These are phyloP conservation scores for Aspergillus quadrilineatus DNA, from an alignment of 2,329 filamentous ascomycete species.

Conservation along the genomic window DNA sequence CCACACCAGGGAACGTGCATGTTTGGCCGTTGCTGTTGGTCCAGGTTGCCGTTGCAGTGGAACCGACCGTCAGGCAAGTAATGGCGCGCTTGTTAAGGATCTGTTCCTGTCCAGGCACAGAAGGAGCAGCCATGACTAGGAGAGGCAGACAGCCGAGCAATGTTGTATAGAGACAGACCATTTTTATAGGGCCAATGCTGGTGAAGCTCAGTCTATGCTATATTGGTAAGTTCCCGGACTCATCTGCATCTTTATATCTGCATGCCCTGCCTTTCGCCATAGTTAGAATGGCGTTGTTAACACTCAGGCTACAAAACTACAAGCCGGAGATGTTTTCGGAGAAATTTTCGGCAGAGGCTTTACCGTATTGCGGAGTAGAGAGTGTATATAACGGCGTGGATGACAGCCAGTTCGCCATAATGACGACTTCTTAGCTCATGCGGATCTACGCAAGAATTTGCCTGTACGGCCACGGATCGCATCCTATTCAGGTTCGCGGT, in stretches of 20 bases:
- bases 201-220: not conserved
- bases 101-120: not conserved
- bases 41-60: slow-evolving; percentile 18
- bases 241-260: not conserved
- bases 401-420: not conserved
- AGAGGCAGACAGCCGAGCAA: not conserved
- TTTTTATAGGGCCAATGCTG: not conserved
- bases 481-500: not conserved
- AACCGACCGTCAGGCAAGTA: slow-evolving; percentile 17
- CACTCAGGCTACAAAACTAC: not conserved
- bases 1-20: slow-evolving; percentile 15
- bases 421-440: not conserved
- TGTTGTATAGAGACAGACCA: not conserved
- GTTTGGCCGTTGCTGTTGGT: slow-evolving; percentile 17
- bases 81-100: slow-evolving; percentile 13
- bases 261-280: not conserved
- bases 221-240: not conserved
- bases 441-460: not conserved
- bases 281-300: not conserved
- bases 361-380: not conserved
- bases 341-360: not conserved
- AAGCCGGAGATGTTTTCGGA: not conserved
- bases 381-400: not conserved
- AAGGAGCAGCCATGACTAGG: not conserved
- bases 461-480: not conserved